Conservation (phyloP, 495 filamentous ascomycete genomes). For the Penicillium malachiteum region DNA sequence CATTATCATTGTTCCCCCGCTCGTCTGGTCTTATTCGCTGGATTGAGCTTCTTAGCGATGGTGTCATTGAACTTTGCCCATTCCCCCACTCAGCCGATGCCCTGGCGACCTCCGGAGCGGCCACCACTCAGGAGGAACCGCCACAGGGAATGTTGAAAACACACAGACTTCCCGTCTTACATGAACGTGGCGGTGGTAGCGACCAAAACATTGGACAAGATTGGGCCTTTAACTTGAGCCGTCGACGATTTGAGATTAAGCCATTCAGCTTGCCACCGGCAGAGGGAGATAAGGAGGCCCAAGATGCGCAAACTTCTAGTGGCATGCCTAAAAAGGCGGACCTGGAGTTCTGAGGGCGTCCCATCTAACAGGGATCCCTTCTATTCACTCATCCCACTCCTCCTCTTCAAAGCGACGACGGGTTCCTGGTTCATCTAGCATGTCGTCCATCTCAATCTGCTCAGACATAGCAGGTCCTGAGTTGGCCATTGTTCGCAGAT, state of each 20-base stretch:
- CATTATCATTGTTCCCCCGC: slow-evolving; percentile 78
- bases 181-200: slow-evolving; percentile 82
- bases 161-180: slow-evolving; percentile 77
- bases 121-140: slow-evolving; percentile 62
- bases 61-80: slow-evolving; percentile 83
- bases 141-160: slow-evolving; percentile 84
- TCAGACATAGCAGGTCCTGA: slow-evolving; percentile 57
- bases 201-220: slow-evolving; percentile 72
- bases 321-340: slow-evolving; percentile 62
- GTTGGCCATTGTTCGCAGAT: slow-evolving; percentile 54
- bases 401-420: slow-evolving; percentile 35
- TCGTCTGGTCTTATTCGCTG: slow-evolving; percentile 76
- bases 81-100: slow-evolving; percentile 68
- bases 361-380: not conserved
- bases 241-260: slow-evolving; percentile 80
- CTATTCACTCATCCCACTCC: slow-evolving; percentile 21
- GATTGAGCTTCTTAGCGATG: slow-evolving; percentile 83
- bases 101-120: slow-evolving; percentile 52
- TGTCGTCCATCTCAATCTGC: slow-evolving; percentile 63
- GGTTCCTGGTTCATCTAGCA: slow-evolving; percentile 47
- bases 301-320: slow-evolving; percentile 48
- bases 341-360: slow-evolving; percentile 63
- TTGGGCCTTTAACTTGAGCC: slow-evolving; percentile 83
- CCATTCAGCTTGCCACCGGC: slow-evolving; percentile 87
- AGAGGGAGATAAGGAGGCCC: slow-evolving; percentile 73